Evolutionary conservation across 208 protist genomes (phyloP).

Genomic region (Leptomonas pyrrhocoris): DNA sequence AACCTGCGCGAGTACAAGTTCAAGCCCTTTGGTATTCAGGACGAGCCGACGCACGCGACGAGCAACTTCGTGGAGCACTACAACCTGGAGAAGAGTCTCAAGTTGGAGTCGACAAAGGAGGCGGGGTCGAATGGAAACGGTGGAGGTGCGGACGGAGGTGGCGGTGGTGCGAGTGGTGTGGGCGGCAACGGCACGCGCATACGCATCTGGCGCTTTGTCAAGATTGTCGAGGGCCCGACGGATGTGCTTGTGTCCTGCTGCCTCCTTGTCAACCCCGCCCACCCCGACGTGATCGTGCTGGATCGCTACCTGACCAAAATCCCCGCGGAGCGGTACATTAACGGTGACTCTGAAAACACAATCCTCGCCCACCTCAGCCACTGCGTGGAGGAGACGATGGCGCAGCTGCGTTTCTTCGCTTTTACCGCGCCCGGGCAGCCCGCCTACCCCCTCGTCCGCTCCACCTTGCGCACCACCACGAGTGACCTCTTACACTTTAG

Average conservation of each 20-base stretch:
- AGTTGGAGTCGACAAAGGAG: slow-evolving; percentile 21
- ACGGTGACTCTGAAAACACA: slow-evolving; percentile 65
- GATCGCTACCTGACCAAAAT: slow-evolving; percentile 76
- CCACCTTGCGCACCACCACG: slow-evolving; percentile 23
- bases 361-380: slow-evolving; percentile 60
- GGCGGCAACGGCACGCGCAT: neutral
- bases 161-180: neutral
- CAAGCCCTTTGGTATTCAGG: slow-evolving; percentile 79
- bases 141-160: neutral
- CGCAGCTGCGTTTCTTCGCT: slow-evolving; percentile 58
- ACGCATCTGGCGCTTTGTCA: slow-evolving; percentile 73
- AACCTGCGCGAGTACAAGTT: slow-evolving; percentile 87
- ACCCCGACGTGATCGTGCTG: slow-evolving; percentile 38
- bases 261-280: slow-evolving; percentile 39
- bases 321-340: slow-evolving; percentile 70
- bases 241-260: slow-evolving; percentile 88
- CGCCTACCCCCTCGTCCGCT: slow-evolving; percentile 33
- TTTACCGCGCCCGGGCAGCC: slow-evolving; percentile 24
- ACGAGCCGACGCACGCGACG: slow-evolving; percentile 45
- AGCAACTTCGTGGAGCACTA: slow-evolving; percentile 91
- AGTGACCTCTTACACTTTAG: slow-evolving; percentile 35
- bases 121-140: neutral
- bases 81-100: slow-evolving; percentile 55
- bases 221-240: slow-evolving; percentile 76
- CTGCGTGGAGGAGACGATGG: slow-evolving; percentile 50